Evolutionary conservation across 768 basidiomycete genomes (phyloP).

Genomic region (Amanita fuliginea): DNA sequence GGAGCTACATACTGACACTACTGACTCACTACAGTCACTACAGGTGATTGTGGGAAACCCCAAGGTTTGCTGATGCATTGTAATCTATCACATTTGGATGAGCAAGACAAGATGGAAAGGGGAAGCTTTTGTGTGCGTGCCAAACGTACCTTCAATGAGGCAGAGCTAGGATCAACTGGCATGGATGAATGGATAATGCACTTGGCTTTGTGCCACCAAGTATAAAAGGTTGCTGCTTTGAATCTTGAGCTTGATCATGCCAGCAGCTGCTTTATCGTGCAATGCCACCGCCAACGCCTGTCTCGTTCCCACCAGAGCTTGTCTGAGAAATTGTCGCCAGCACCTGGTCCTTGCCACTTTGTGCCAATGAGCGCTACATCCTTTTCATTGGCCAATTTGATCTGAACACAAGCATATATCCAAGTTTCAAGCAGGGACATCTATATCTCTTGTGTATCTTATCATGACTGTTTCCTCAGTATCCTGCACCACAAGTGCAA

Average conservation of each 20-base stretch:
- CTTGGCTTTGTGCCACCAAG: background rate
- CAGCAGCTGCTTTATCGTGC: background rate
- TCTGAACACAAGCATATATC: conserved; percentile 20
- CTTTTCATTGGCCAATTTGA: conserved; percentile 23
- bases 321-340: conserved; percentile 22
- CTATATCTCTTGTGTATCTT: conserved; percentile 20
- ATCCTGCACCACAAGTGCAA: background rate
- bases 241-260: too few relatives aligned
- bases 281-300: background rate
- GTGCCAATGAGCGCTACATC: conserved; percentile 18
- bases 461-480: conserved; percentile 16
- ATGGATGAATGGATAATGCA: conserved; percentile 3
- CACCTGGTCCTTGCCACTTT: conserved; percentile 22
- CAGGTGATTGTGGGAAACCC: too few relatives aligned
- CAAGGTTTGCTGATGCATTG: too few relatives aligned
- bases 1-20: too few relatives aligned
- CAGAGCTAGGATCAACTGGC: too few relatives aligned
- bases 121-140: too few relatives aligned
- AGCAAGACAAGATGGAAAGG: too few relatives aligned
- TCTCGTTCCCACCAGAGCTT: conserved; percentile 24
- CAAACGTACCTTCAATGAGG: too few relatives aligned
- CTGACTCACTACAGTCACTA: too few relatives aligned
- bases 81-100: too few relatives aligned
- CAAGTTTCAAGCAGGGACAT: conserved; percentile 23
- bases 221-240: too few relatives aligned